Evolutionary conservation across 805 yeast genomes (phyloP), one percentile per base, ranked within the genome.

Genomic region (Metschnikowia noctiluminum): DNA sequence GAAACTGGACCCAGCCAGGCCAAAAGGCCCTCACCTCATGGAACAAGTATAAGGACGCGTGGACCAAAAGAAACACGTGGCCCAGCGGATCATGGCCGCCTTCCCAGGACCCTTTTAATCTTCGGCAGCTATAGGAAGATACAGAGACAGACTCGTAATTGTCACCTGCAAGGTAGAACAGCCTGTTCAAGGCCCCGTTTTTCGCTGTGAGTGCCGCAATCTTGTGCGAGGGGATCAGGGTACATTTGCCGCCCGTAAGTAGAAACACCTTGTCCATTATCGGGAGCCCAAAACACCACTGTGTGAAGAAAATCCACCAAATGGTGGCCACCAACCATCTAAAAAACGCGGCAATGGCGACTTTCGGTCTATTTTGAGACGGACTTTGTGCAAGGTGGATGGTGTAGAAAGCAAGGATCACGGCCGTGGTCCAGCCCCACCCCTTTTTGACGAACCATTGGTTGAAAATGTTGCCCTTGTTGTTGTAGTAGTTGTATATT

Each of bases 41-140:
- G 60, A 87, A 71, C 54, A 92, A 60, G 48, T 86, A 78, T 47
- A 85, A 62, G 30, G 85, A 78, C 8, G 88, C 75, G 50, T 85
- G 86, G 6, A 85, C 77, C 40, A 92, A 69, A 38, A 94, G 64
- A 58, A 91, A 94, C 1, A 89, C 85, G 62, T 94, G 99, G 0
- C 99, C 99, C 52, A 92, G 85, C 6, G 98, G 96, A 69, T 94
- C 99, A 62, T 89, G 96, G 0, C 99, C 99, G 0, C 96, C 98
- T 85, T 43, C 83, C 89, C 60, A 78, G 28, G 51, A 62, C 44
- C 63, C 94, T 66, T 63, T 94, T 79, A 70, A 50, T 37, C 55
- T 54, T 21, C 73, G 59, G 58, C 78, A 73, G 14, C 58, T 54
- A 44, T 61, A 62, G 9, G 76, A 71, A 7, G 70, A 57, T 10